These are phyloP conservation scores for Xylariaceae sp. DNA, from an alignment of 2,329 filamentous ascomycete genomes.

Conservation along the genomic window DNA sequence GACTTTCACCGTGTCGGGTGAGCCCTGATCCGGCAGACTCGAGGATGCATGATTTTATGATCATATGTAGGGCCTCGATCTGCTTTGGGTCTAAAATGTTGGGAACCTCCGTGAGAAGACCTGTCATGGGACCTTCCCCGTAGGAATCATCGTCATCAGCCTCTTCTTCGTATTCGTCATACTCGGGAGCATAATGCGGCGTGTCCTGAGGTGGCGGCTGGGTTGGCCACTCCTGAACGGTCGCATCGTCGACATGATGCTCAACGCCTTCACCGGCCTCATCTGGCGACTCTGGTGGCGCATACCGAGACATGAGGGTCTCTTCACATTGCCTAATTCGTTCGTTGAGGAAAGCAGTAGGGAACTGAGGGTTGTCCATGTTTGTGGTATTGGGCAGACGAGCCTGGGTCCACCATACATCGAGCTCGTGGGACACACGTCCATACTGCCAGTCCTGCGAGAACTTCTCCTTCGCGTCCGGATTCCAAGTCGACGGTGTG, in stretches of 20 bases:
- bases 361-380: slow-evolving; percentile 55
- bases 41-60: slow-evolving; percentile 90
- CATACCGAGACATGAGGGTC: slow-evolving; percentile 54
- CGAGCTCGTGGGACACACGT: slow-evolving; percentile 58
- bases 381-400: slow-evolving; percentile 56
- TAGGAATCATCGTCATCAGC: slow-evolving; percentile 69
- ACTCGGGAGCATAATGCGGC: slow-evolving; percentile 39
- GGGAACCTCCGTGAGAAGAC: slow-evolving; percentile 85
- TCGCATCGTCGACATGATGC: slow-evolving; percentile 33
- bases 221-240: slow-evolving; percentile 34
- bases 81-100: slow-evolving; percentile 91
- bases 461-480: slow-evolving; percentile 51
- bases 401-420: slow-evolving; percentile 59
- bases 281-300: slow-evolving; percentile 34
- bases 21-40: slow-evolving; percentile 69
- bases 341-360: slow-evolving; percentile 53
- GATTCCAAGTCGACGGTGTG: slow-evolving; percentile 45
- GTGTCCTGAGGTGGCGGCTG: slow-evolving; percentile 38
- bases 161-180: slow-evolving; percentile 49
- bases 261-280: slow-evolving; percentile 35
- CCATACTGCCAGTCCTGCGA: slow-evolving; percentile 56
- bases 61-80: slow-evolving; percentile 95
- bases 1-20: slow-evolving; percentile 66
- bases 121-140: slow-evolving; percentile 71
- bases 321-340: slow-evolving; percentile 55